Evolutionary conservation across 495 filamentous ascomycete genomes (phyloP).

Genomic region (Penicillium coffeae): DNA sequence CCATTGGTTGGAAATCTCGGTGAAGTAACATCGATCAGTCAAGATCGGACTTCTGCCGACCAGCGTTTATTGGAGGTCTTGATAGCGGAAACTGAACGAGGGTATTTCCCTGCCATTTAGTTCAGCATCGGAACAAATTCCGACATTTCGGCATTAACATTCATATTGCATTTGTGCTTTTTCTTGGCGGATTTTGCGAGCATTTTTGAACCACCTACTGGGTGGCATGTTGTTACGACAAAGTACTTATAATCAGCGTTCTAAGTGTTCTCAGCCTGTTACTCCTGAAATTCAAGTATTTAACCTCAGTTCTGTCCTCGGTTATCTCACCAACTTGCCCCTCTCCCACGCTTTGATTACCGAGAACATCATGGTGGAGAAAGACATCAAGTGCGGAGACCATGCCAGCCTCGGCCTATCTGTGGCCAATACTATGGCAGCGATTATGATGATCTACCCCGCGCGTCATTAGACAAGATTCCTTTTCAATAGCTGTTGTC

Average conservation of each 20-base stretch:
- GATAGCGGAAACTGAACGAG: conserved; percentile 16
- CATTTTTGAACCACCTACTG: too few relatives aligned
- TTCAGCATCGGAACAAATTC: background rate
- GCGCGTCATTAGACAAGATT: conserved; percentile 1
- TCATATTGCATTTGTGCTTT: background rate
- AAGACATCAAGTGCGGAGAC: too few relatives aligned
- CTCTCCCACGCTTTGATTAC: background rate
- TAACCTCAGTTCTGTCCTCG: too few relatives aligned
- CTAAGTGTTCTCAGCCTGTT: too few relatives aligned
- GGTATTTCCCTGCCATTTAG: conserved; percentile 4
- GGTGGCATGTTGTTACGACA: too few relatives aligned
- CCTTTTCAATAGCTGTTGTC: too few relatives aligned
- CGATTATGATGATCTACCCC: conserved; percentile 4
- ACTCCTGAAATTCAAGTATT: too few relatives aligned
- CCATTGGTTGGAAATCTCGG: conserved; percentile 21
- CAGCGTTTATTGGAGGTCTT: conserved; percentile 19
- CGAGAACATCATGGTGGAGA: too few relatives aligned
- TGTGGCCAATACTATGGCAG: background rate
- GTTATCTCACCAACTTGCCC: background rate
- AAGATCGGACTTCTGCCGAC: conserved; percentile 11
- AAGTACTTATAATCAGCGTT: too few relatives aligned
- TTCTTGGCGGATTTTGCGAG: background rate
- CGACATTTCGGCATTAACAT: background rate
- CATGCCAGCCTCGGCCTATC: background rate
- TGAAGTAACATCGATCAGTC: background rate